Percentiles rank a stretch among this genome's conserved stretches.
These are phyloP conservation scores for Malus hybrid DNA, from an alignment of 331 rosid genomes.

Conservation along the genomic window DNA sequence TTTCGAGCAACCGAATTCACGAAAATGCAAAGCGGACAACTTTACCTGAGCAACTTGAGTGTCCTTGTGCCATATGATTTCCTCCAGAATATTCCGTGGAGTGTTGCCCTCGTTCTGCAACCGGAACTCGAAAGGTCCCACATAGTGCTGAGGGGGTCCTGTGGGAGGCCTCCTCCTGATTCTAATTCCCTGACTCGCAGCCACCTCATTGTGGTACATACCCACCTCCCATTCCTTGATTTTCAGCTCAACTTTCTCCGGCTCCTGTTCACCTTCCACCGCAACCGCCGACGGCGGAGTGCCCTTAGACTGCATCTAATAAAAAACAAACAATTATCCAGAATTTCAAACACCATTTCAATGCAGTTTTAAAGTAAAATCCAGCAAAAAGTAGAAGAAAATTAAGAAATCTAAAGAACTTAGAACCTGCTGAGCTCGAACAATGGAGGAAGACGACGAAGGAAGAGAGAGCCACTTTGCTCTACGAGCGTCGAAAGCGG, in stretches of 20 bases:
- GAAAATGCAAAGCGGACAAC: constrained; percentile 5
- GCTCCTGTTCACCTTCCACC: constrained; percentile 36
- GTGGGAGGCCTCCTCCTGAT: constrained; percentile 82
- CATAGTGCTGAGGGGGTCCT: constrained; percentile 86
- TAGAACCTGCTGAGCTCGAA: constrained; percentile 61
- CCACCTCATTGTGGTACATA: constrained; percentile 79
- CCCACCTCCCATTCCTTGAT: constrained; percentile 90
- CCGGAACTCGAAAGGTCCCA: constrained; percentile 84
- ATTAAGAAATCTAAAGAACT: background rate
- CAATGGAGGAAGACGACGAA: constrained; percentile 19
- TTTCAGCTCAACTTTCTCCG: constrained; percentile 44
- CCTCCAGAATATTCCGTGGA: constrained; percentile 87
- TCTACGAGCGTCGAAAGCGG: constrained; percentile 12
- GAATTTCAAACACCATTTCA: constrained; percentile 3
- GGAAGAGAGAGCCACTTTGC: constrained; percentile 23
- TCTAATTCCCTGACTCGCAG: constrained; percentile 79
- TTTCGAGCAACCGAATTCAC: background rate
- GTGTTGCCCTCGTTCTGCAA: constrained; percentile 85
- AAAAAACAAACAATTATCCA: constrained; percentile 18
- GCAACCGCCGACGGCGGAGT: constrained; percentile 27
- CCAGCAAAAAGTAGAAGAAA: constrained; percentile 3
- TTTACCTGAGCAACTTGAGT: constrained; percentile 56
- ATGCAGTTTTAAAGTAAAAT: background rate
- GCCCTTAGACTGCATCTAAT: constrained; percentile 50
- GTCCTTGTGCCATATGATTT: constrained; percentile 90